Evolutionary conservation across 345 rosid species (phyloP), one percentile per base, ranked within the genome.

Genomic region (Geranium rotundifolium): DNA sequence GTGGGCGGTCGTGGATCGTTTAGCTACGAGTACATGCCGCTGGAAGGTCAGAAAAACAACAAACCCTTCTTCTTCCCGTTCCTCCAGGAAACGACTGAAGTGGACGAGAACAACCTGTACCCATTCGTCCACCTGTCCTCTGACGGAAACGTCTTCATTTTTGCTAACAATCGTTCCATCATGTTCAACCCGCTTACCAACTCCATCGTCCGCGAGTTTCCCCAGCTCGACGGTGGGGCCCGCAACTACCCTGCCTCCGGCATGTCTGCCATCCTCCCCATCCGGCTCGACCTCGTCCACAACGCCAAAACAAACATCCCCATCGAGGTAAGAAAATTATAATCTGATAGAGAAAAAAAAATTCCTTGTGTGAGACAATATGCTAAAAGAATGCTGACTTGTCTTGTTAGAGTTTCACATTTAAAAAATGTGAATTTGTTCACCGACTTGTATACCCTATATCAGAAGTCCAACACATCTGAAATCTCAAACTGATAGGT

Each of bases 121-220:
- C 85, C 87, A 4, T 84, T 81, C 77, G 73, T 85, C 52, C 84
- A 85, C 68, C 87, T 85, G 54, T 81, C 79, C 34, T 78, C 87
- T 0, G 75, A 74, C 62, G 85, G 85, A 16, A 68, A 75, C 68
- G 69, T 85, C 15, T 82, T 80, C 60, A 70, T 80, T 46, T 82
- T 82, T 9, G 84, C 85, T 50, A 80, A 82, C 69, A 69, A 73
- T 6, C 77, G 74, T 29, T 80, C 90, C 0, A 63, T 85, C 27
- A 68, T 80, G 18, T 82, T 76, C 60, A 60, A 79, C 65, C 71
- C 80, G 58, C 60, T 60, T 34, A 63, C 49, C 8, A 70, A 77
- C 59, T 50, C 19, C 30, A 80, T 81, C 10, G 55, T 81, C 56
- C 76, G 65, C 56, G 63, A 59, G 1, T 81, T 76, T 54, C 91